Evolutionary conservation across 1,284 basidiomycete genomes (phyloP), one percentile per base, ranked within the genome.

Genomic region (Cystobasidiaceae sp.): DNA sequence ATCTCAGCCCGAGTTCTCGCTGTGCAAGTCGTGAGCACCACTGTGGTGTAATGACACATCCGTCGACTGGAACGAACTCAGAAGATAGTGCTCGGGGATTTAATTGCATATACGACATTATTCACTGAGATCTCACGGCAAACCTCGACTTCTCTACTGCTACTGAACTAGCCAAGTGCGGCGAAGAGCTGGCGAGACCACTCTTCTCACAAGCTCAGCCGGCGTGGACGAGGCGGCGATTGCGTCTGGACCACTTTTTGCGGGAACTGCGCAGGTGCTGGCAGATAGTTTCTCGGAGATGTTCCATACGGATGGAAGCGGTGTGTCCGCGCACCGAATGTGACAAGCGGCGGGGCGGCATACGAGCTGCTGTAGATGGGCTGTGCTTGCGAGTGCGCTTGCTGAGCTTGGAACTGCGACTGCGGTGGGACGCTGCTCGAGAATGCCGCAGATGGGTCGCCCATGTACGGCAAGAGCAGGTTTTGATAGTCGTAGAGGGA

Each of bases 291-390:
- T 44, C 54, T 41, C 17, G 54, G 19, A 0, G 54, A 44, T 2
- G 34, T 37, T 6, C 39, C 41, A 33, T 56, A 56, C 17, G 54
- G 54, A 19, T 56, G 54, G 27, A 56, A 56, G 11, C 54, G 54
- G 33, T 56, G 54, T 37, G 54, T 56, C n/a, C 54, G 37, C 21
- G 54, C 54, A 19, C 54, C 54, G 21, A 56, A 56, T n/a, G 54
- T 56, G 39, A 56, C 27, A 44, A 41, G 54, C 11, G 54, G 54
- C 30, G 54, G 54, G 19, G 54, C 54, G 21, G 45, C 41, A 28
- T 37, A 37, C 7, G 54, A 6, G 27, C 44, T 56, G 54, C n/a
- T n/a, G n/a, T n/a, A n/a, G n/a, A n/a, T n/a, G n/a, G n/a, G n/a
- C n/a, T n/a, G n/a, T n/a, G n/a, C n/a, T n/a, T n/a, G n/a, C n/a